phyloP scores from a whole-genome alignment of 2,329 filamentous ascomycete species.

The Alternaria alternata region DNA sequence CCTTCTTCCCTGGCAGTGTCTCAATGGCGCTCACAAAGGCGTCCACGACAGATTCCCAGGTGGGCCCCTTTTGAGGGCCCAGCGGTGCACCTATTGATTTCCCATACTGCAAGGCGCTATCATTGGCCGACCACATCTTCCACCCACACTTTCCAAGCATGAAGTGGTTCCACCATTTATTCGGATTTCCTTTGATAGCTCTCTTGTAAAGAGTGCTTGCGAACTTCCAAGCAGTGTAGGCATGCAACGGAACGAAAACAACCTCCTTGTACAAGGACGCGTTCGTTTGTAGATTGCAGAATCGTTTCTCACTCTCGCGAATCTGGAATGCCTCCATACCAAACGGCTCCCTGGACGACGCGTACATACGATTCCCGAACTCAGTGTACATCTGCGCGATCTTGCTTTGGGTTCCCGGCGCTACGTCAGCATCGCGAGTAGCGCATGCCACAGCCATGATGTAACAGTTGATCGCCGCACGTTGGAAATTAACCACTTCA shows the following conservation, averaged over 20 bases:
- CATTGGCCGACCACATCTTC: slow-evolving; percentile 69
- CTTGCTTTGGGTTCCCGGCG: slow-evolving; percentile 62
- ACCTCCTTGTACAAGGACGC: slow-evolving; percentile 63
- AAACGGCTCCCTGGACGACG: slow-evolving; percentile 73
- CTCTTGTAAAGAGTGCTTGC: slow-evolving; percentile 67
- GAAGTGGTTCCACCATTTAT: slow-evolving; percentile 72
- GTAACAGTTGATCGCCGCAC: slow-evolving; percentile 81
- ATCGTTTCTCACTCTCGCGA: slow-evolving; percentile 65
- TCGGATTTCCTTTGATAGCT: slow-evolving; percentile 66
- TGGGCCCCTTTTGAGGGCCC: slow-evolving; percentile 32
- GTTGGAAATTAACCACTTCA: slow-evolving; percentile 78
- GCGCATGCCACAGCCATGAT: slow-evolving; percentile 72
- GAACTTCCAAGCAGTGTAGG: slow-evolving; percentile 71
- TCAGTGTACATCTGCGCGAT: slow-evolving; percentile 73
- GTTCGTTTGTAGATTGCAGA: slow-evolving; percentile 61
- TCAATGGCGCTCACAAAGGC: slow-evolving; percentile 68
- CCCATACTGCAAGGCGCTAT: slow-evolving; percentile 45
- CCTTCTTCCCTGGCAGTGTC: slow-evolving; percentile 66
- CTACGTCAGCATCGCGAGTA: slow-evolving; percentile 63
- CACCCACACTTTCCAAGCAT: slow-evolving; percentile 76
- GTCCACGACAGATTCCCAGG: slow-evolving; percentile 61
- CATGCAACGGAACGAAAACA: slow-evolving; percentile 65
- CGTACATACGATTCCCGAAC: slow-evolving; percentile 73
- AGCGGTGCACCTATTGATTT: slow-evolving; percentile 40
- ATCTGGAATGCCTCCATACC: slow-evolving; percentile 72